A percentile compares a stretch with the other conserved stretches of the same genome.
Conservation (phyloP, 2,329 filamentous ascomycete species). For the Erysiphe pulchra region DNA sequence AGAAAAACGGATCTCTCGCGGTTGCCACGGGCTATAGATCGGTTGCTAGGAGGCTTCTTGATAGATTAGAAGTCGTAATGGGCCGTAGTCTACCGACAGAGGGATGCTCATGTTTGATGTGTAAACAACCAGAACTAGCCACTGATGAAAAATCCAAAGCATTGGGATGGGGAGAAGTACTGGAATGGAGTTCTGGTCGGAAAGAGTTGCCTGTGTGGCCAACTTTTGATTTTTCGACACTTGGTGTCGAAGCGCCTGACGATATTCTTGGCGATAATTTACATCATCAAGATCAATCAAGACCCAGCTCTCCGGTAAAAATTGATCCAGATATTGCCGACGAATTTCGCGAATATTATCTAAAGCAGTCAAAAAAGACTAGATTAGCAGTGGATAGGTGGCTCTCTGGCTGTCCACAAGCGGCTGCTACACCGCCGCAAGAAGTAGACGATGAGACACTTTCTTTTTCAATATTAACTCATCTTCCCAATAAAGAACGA, state of each 20-base stretch:
- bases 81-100: slow-evolving; percentile 72
- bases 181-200: slow-evolving; percentile 77
- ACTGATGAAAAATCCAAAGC: slow-evolving; percentile 28
- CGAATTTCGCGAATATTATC: slow-evolving; percentile 77
- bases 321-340: slow-evolving; percentile 87
- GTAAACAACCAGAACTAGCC: slow-evolving; percentile 26
- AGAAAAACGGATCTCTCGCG: slow-evolving; percentile 67
- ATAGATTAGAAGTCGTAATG: slow-evolving; percentile 83
- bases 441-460: slow-evolving; percentile 89
- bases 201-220: slow-evolving; percentile 74
- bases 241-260: slow-evolving; percentile 33
- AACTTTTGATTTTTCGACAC: slow-evolving; percentile 47
- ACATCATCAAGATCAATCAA: slow-evolving; percentile 29
- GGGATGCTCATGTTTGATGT: slow-evolving; percentile 70
- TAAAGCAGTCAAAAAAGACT: slow-evolving; percentile 78
- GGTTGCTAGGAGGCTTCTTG: slow-evolving; percentile 68
- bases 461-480: slow-evolving; percentile 79
- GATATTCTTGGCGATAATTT: slow-evolving; percentile 29
- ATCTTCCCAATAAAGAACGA: slow-evolving; percentile 48
- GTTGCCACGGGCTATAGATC: slow-evolving; percentile 90
- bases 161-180: slow-evolving; percentile 81
- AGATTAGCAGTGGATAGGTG: slow-evolving; percentile 77
- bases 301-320: slow-evolving; percentile 37
- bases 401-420: slow-evolving; percentile 55
- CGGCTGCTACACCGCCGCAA: slow-evolving; percentile 45